Conservation (phyloP, 2,329 filamentous ascomycete species). For the Penicillium sclerotigenum region DNA sequence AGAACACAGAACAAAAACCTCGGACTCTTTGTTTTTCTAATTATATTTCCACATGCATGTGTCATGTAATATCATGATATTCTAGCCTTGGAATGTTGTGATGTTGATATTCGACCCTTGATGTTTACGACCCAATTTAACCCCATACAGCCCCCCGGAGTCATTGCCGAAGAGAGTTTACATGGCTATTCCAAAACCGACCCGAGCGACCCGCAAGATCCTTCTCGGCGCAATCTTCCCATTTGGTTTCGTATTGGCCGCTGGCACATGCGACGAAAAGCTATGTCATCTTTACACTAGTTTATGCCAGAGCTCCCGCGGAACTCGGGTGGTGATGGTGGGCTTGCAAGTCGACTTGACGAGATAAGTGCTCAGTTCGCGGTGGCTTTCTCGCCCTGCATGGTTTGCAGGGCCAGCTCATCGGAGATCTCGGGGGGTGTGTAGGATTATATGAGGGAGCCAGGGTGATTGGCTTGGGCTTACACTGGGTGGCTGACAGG, state of each 20-base stretch:
- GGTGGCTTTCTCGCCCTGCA: conserved; percentile 5
- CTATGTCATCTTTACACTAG: conserved; percentile 23
- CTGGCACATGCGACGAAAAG: conserved; percentile 18
- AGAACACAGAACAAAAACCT: not conserved
- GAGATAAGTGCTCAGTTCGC: conserved; percentile 22
- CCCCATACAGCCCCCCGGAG: not conserved
- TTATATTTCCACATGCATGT: not conserved
- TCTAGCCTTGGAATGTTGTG: not conserved
- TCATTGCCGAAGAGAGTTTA: not conserved
- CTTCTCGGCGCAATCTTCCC: not conserved
- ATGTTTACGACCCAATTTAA: not conserved
- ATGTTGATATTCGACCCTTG: not conserved
- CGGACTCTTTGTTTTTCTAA: not conserved
- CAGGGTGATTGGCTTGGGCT: not conserved
- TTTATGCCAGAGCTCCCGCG: conserved; percentile 14
- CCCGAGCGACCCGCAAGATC: not conserved
- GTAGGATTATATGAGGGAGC: not conserved
- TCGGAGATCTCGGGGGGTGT: not conserved
- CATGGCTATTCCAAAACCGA: not conserved
- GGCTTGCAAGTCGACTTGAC: conserved; percentile 15
- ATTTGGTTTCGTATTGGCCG: conserved; percentile 17
- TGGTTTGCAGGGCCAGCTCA: conserved; percentile 4
- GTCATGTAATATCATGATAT: not conserved
- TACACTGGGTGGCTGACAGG: not conserved
- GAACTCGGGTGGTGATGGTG: conserved; percentile 14